These are phyloP conservation scores for Cytospora mali DNA, from an alignment of 2,329 filamentous ascomycete species.

Conservation along the genomic window DNA sequence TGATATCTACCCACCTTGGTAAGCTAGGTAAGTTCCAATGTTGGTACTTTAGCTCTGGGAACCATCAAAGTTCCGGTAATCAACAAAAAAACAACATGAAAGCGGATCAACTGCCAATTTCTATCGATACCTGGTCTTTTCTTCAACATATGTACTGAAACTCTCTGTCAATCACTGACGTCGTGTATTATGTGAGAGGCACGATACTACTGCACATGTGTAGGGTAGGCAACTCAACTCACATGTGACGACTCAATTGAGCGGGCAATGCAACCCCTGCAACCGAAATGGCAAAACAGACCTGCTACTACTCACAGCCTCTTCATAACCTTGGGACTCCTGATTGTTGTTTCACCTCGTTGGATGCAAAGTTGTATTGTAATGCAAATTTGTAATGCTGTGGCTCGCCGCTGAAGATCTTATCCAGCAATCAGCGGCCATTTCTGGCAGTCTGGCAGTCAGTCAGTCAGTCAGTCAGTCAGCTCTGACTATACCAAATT, in stretches of 20 bases:
- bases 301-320: constrained; percentile 1
- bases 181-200: background rate
- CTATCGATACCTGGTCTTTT: background rate
- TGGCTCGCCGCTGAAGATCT: constrained; percentile 3
- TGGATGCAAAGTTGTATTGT: background rate
- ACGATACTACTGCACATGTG: background rate
- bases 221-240: too few species aligned
- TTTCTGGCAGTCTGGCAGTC: background rate
- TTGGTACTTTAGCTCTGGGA: too few species aligned
- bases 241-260: constrained; percentile 15
- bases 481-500: background rate
- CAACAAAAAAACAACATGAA: background rate
- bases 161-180: constrained; percentile 1
- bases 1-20: too few species aligned
- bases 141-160: constrained; percentile 4
- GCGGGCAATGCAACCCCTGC: constrained; percentile 16
- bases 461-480: too few species aligned
- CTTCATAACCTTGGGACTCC: background rate
- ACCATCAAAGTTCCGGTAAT: background rate
- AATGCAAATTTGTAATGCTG: background rate
- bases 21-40: too few species aligned
- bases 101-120: background rate
- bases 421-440: background rate
- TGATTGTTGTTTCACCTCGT: constrained; percentile 20
- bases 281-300: constrained; percentile 17